These are phyloP conservation scores for Chrysanthemum seticuspe DNA, from an alignment of 129 eudicot species.

Conservation along the genomic window DNA sequence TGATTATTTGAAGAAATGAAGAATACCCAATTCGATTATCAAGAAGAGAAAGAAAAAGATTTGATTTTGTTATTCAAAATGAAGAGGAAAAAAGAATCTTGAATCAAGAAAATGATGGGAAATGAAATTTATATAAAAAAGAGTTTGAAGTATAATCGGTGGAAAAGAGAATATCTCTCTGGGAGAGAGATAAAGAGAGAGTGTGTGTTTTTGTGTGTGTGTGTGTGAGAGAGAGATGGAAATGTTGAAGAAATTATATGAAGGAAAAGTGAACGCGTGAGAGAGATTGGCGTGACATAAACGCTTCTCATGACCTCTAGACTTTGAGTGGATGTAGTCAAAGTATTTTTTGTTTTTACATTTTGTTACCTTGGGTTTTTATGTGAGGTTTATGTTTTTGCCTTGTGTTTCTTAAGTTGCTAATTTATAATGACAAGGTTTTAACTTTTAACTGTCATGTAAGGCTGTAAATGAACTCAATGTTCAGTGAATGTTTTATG, in stretches of 20 bases:
- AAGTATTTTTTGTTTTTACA: constrained; percentile 12
- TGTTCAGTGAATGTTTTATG: too few species aligned
- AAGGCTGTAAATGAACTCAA: too few species aligned
- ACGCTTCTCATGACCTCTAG: constrained; percentile 28
- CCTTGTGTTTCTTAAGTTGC: background rate
- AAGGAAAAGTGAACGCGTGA: constrained; percentile 41
- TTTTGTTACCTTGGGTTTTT: background rate
- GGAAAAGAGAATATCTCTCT: constrained; percentile 30
- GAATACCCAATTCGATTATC: constrained; percentile 14
- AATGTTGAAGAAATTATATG: constrained; percentile 13
- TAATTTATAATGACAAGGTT: too few species aligned
- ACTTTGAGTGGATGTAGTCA: constrained; percentile 31
- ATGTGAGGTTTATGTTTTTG: background rate
- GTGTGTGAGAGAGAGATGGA: background rate
- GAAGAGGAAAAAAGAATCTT: constrained; percentile 25
- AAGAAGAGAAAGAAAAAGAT: background rate
- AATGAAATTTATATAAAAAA: constrained; percentile 7
- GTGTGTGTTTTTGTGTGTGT: background rate
- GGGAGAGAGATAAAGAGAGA: constrained; percentile 15
- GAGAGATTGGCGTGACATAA: constrained; percentile 39
- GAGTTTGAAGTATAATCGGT: constrained; percentile 14
- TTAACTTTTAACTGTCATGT: too few species aligned
- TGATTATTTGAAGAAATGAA: background rate
- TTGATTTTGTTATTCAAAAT: constrained; percentile 10
- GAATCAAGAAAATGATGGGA: constrained; percentile 22